These are phyloP conservation scores for Cenchrus fungigraminus DNA, from an alignment of 176 grass and related monocot species.

Conservation along the genomic window DNA sequence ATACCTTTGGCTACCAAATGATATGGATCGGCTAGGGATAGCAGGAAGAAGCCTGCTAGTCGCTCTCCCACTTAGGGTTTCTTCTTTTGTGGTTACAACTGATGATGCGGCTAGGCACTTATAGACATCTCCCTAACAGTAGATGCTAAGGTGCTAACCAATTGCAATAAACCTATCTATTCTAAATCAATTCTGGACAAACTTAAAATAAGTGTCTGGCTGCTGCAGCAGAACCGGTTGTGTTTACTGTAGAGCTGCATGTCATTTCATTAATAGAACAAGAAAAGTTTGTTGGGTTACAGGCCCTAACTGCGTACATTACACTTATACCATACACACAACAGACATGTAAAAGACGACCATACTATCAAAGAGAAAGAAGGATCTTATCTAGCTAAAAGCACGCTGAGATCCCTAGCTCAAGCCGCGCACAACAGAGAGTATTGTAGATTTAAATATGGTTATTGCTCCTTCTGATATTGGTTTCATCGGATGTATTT, in stretches of 20 bases:
- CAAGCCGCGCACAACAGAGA: neutral
- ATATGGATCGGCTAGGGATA: no score
- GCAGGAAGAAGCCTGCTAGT: no score
- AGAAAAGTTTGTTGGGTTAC: neutral
- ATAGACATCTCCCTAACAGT: no score
- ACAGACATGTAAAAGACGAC: neutral
- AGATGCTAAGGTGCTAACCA: no score
- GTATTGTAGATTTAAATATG: slow-evolving; percentile 13
- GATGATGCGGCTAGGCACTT: no score
- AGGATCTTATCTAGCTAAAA: neutral
- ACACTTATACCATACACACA: neutral
- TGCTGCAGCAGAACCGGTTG: no score
- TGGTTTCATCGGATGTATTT: slow-evolving; percentile 7
- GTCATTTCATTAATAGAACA: neutral
- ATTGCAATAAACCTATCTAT: no score
- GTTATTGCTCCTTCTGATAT: slow-evolving; percentile 20
- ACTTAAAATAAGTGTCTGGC: no score
- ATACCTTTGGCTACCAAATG: slow-evolving; percentile 10
- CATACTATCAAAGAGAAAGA: neutral
- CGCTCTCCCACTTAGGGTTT: no score
- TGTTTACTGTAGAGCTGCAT: neutral
- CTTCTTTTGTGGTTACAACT: no score
- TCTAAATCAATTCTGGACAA: no score
- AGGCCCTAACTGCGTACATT: neutral
- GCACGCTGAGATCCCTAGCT: neutral